Base-by-base conservation (phyloP, 331 rosid species). In the Quercus tomentella region DNA sequence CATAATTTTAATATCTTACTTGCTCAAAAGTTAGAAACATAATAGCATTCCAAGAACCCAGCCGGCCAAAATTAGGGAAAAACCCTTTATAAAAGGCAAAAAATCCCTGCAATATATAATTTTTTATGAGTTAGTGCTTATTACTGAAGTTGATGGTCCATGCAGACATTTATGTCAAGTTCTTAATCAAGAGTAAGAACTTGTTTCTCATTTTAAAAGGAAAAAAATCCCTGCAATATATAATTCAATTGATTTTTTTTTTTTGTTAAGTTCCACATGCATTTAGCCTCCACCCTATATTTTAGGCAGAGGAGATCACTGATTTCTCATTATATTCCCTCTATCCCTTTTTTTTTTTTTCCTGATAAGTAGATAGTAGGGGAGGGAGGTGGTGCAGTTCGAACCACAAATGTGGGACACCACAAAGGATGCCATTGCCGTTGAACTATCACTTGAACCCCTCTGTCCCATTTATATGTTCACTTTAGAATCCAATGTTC, bases 11-110 rank as follows among this genome's bases (percentile, higher is more conserved):
- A 58, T 76, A 81, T 76, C 97, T 88, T 89, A 96, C 99, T 86
- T 90, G 97, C 88, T 96, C 99, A 72, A 93, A 81, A 62, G 88
- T 82, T 77, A 96, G 90, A 88, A 96, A 96, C 99, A 96, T 93
- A 60, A 93, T 30, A 72, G 78, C 93, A 61, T 92, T 96, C 99
- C 98, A 93, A 55, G 88, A 82, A 83, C 99, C 99, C 55, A 92
- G 84, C 84, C 99, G 94, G 61, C 82, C 83, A 75, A 96, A 91
- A 84, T 93, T 96, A 55, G 97, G 96, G 80, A 90, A 83, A 82
- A 96, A 96, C 76, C 99, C 99, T 85, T 96, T 96, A 73, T 96
- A 96, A 75, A 96, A 96, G 88, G 99, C 99, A 37, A 83, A 76
- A 82, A 92, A 75, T 74, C 99, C 99, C 99, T 96, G 98, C 87